phyloP scores from a whole-genome alignment of 2,329 filamentous ascomycete species.

The Colletotrichum falcatum region DNA sequence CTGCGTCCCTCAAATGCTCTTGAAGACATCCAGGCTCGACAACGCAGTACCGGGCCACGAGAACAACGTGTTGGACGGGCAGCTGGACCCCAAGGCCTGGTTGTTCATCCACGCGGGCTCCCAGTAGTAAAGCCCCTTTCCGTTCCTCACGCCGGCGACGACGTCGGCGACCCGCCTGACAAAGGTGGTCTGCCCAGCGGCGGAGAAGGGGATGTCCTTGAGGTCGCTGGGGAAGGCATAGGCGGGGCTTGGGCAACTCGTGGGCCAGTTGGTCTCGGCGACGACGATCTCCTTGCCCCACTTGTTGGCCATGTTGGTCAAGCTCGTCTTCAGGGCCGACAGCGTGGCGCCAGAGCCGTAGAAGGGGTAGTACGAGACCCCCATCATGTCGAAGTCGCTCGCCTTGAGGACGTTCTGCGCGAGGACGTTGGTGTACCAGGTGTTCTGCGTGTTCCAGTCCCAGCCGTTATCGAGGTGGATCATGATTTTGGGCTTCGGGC shows the following conservation, averaged over 20 bases:
- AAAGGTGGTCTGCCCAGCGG: constrained; percentile 72
- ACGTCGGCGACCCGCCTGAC: constrained; percentile 69
- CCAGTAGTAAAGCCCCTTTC: constrained; percentile 77
- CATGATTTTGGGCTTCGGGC: constrained; percentile 74
- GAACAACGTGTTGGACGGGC: constrained; percentile 73
- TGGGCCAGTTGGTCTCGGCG: constrained; percentile 79
- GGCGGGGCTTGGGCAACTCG: constrained; percentile 67
- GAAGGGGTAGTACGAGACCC: constrained; percentile 80
- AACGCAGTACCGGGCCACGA: constrained; percentile 64
- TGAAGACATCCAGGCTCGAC: constrained; percentile 68
- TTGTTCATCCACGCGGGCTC: constrained; percentile 78
- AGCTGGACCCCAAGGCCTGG: constrained; percentile 72
- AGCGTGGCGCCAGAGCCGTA: constrained; percentile 72
- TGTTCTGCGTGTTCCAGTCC: constrained; percentile 74
- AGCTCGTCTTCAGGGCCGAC: constrained; percentile 63
- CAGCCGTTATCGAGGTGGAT: constrained; percentile 83
- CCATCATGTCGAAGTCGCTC: constrained; percentile 77
- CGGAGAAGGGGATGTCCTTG: constrained; percentile 69
- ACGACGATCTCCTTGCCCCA: constrained; percentile 77
- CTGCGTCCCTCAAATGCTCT: constrained; percentile 53
- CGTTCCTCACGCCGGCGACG: constrained; percentile 64
- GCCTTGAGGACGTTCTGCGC: constrained; percentile 60
- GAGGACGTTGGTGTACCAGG: constrained; percentile 72
- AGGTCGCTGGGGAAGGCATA: constrained; percentile 72
- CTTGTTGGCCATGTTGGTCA: constrained; percentile 69